Conservation (phyloP, 768 basidiomycete species). For the Lactarius sanguifluus region DNA sequence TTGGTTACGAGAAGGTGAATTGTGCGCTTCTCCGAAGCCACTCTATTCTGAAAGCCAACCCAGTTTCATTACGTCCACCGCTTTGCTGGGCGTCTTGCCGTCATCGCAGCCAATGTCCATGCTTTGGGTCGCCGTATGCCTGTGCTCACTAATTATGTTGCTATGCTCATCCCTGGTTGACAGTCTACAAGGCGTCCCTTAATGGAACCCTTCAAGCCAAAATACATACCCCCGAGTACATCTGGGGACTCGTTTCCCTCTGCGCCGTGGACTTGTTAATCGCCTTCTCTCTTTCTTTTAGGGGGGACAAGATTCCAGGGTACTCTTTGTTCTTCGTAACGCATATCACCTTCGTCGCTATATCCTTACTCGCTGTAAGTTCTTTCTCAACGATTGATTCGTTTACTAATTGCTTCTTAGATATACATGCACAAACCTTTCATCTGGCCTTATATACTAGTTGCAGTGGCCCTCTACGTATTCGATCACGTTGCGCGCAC, state of each 20-base stretch:
- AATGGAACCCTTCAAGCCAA: background rate
- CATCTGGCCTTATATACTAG: slow-evolving; percentile 45
- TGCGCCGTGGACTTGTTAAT: slow-evolving; percentile 40
- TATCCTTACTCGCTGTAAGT: slow-evolving; percentile 39
- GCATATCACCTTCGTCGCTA: slow-evolving; percentile 45
- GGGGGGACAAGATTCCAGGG: slow-evolving; percentile 38
- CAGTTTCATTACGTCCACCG: slow-evolving; percentile 57
- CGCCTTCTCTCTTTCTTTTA: slow-evolving; percentile 41
- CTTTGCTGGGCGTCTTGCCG: slow-evolving; percentile 46
- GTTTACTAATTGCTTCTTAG: slow-evolving; percentile 23
- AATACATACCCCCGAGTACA: background rate
- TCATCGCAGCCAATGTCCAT: slow-evolving; percentile 45
- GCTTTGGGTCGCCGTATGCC: slow-evolving; percentile 43
- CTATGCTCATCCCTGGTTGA: background rate
- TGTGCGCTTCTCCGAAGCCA: background rate
- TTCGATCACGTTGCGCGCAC: slow-evolving; percentile 48
- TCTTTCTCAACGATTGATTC: background rate
- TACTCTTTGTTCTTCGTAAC: slow-evolving; percentile 46
- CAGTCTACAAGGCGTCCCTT: slow-evolving; percentile 15
- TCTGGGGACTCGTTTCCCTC: slow-evolving; percentile 39
- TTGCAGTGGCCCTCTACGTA: slow-evolving; percentile 42
- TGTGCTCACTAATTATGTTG: background rate
- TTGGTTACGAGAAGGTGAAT: slow-evolving; percentile 49
- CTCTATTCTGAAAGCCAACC: slow-evolving; percentile 14
- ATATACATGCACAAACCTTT: slow-evolving; percentile 16